A percentile compares a stretch with the other conserved stretches of the same genome.
phyloP scores from a whole-genome alignment of 179 eudicot genomes.

The Drosera spatulata region DNA sequence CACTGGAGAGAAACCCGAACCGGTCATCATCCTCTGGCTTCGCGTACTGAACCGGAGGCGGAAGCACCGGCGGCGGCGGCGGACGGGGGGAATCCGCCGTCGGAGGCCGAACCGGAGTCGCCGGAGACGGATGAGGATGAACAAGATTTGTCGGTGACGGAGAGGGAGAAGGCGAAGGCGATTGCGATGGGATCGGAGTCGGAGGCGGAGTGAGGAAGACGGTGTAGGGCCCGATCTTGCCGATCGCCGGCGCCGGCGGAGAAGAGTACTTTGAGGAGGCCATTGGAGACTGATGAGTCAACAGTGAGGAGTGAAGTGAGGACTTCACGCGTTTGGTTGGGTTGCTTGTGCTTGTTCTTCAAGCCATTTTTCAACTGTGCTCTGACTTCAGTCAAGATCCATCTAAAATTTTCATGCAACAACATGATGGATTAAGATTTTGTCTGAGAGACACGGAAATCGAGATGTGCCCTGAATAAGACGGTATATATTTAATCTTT shows the following conservation, averaged over 20 bases:
- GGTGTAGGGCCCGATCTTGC: constrained; percentile 65
- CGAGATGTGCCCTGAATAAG: no score
- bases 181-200: constrained; percentile 47
- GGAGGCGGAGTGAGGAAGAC: no score
- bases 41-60: constrained; percentile 55
- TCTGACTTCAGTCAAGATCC: no score
- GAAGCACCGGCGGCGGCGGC: constrained; percentile 50
- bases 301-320: no score
- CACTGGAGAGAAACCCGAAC: constrained; percentile 52
- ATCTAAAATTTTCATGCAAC: no score
- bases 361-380: no score
- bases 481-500: no score
- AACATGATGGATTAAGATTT: no score
- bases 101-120: constrained; percentile 11
- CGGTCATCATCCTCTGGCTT: constrained; percentile 19
- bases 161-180: constrained; percentile 39
- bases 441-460: no score
- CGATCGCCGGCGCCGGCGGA: constrained; percentile 67
- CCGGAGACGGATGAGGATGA: constrained; percentile 10
- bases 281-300: no score
- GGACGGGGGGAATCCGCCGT: constrained; percentile 6
- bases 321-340: no score
- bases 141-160: background rate
- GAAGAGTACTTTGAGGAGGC: constrained; percentile 15
- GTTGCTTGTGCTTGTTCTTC: no score